Conservation (phyloP, 208 protist species). For the Leishmania mexicana region DNA sequence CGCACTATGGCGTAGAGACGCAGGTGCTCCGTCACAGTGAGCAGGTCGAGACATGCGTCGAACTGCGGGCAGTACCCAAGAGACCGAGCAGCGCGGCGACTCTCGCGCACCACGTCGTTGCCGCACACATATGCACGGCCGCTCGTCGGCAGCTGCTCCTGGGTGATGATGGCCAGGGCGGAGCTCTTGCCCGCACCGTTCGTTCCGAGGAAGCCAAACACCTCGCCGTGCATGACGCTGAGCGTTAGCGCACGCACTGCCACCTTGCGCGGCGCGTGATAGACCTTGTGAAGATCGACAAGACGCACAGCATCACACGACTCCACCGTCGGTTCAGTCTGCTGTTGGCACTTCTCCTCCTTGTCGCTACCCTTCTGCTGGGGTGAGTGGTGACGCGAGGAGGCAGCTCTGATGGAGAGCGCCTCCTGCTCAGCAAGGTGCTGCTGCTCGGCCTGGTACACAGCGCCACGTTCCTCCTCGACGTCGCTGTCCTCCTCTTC, state of each 20-base stretch:
- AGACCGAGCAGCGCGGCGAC: slow-evolving; percentile 38
- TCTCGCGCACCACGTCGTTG: slow-evolving; percentile 51
- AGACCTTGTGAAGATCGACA: slow-evolving; percentile 44
- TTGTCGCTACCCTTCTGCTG: background rate
- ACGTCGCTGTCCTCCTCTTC: slow-evolving; percentile 65
- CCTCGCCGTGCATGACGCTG: slow-evolving; percentile 65
- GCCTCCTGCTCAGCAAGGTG: slow-evolving; percentile 5
- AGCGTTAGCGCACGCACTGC: slow-evolving; percentile 70
- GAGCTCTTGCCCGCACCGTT: slow-evolving; percentile 92
- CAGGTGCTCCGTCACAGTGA: slow-evolving; percentile 94
- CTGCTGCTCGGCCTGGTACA: slow-evolving; percentile 34
- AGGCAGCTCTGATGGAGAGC: background rate
- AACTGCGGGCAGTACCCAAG: slow-evolving; percentile 97
- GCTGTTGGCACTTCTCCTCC: background rate
- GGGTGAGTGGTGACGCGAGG: background rate
- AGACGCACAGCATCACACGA: slow-evolving; percentile 39
- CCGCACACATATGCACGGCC: slow-evolving; percentile 60
- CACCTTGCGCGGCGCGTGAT: slow-evolving; percentile 33
- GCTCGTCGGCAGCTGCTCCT: slow-evolving; percentile 68
- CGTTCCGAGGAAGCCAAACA: slow-evolving; percentile 86
- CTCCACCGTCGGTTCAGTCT: background rate
- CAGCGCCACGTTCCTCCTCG: slow-evolving; percentile 43
- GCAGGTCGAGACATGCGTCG: slow-evolving; percentile 90
- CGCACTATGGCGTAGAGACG: slow-evolving; percentile 84
- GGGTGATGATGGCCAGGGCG: slow-evolving; percentile 77